phyloP scores from a whole-genome alignment of 1,139 yeast species.

The Yamadazyma spencermartinsiae region DNA sequence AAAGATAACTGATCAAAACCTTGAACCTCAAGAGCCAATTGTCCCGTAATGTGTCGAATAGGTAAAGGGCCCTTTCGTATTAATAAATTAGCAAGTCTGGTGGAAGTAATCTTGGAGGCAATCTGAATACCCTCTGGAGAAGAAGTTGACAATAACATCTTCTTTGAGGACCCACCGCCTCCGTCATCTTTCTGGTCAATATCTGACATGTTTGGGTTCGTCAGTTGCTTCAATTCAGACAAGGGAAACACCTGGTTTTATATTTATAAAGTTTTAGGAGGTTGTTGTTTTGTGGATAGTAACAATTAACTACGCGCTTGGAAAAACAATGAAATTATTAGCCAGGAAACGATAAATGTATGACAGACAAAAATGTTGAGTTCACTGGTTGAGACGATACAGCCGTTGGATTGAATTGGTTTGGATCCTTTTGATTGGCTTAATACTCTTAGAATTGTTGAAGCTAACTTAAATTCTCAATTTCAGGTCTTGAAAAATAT shows the following conservation, averaged over 20 bases:
- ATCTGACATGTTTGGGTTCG: constrained; percentile 3
- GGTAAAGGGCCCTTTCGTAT: constrained; percentile 84
- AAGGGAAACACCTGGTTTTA: not conserved
- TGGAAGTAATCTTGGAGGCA: constrained; percentile 82
- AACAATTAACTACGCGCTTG: constrained; percentile 17
- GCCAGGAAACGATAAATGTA: not conserved
- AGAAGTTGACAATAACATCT: constrained; percentile 62
- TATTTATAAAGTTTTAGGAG: not conserved
- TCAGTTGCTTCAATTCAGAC: not conserved
- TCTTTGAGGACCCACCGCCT: constrained; percentile 7
- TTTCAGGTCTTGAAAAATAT: too few species aligned
- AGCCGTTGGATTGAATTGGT: not conserved
- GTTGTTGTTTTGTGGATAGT: constrained; percentile 8
- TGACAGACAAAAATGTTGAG: not conserved
- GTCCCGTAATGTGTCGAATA: constrained; percentile 83
- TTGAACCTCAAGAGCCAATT: constrained; percentile 70
- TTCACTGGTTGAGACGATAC: not conserved
- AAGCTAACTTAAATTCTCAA: not conserved
- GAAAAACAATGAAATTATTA: not conserved
- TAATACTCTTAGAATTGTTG: not conserved
- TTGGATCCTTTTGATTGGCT: too few species aligned
- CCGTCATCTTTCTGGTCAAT: not conserved
- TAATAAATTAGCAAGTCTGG: constrained; percentile 68
- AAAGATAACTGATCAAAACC: constrained; percentile 79
- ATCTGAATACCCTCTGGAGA: constrained; percentile 89